Evolutionary conservation across 2,329 filamentous ascomycete genomes (phyloP).

Genomic region (Calonectria pauciramosa): DNA sequence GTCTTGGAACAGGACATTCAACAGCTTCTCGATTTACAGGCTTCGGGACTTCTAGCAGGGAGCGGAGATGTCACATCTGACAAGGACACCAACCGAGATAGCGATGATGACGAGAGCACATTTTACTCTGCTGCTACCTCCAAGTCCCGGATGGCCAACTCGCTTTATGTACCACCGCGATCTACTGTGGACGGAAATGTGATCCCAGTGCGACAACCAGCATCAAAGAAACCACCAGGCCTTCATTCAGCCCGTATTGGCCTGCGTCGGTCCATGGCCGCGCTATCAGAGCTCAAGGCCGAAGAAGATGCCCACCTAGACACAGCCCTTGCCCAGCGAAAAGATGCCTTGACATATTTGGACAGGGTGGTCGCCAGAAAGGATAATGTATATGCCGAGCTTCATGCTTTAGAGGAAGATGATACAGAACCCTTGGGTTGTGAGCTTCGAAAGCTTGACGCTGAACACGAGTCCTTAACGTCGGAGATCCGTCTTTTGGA

Average conservation of each 20-base stretch:
- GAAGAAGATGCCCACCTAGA: constrained; percentile 76
- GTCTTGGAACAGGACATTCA: constrained; percentile 63
- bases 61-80: constrained; percentile 45
- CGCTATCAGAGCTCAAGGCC: constrained; percentile 74
- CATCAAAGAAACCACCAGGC: constrained; percentile 62
- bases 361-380: constrained; percentile 65
- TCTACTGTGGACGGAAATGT: constrained; percentile 62
- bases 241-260: constrained; percentile 75
- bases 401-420: constrained; percentile 67
- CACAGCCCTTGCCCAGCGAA: constrained; percentile 68
- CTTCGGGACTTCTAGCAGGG: constrained; percentile 57
- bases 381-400: constrained; percentile 64
- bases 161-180: constrained; percentile 57
- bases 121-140: constrained; percentile 57
- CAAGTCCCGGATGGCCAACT: constrained; percentile 56
- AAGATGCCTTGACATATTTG: constrained; percentile 70
- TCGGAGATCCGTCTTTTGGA: constrained; percentile 76
- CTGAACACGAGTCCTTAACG: constrained; percentile 68
- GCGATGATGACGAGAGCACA: constrained; percentile 58
- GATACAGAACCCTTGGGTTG: constrained; percentile 70
- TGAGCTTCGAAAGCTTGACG: constrained; percentile 71
- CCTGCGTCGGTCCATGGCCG: constrained; percentile 73
- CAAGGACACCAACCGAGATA: constrained; percentile 49
- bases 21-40: constrained; percentile 63
- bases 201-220: constrained; percentile 73